phyloP scores from a whole-genome alignment of 352 stramenopile genomes.

The Paralagenidium karlingii region DNA sequence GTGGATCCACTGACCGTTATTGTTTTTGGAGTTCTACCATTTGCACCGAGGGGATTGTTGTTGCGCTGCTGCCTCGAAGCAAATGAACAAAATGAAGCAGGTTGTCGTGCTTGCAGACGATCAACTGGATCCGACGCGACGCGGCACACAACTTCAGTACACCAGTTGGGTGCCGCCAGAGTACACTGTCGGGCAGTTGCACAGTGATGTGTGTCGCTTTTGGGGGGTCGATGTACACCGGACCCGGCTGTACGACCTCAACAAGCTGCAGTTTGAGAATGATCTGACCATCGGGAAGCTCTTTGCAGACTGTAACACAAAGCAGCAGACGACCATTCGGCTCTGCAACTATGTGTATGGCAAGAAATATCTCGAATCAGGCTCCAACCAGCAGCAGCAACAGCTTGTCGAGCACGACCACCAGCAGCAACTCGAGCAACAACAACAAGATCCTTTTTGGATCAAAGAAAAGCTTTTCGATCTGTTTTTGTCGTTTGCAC shows the following conservation, averaged over 20 bases:
- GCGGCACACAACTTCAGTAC: slow-evolving; percentile 4
- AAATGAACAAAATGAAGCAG: slow-evolving; percentile 17
- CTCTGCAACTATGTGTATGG: too few species aligned
- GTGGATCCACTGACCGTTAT: too few species aligned
- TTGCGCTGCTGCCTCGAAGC: too few species aligned
- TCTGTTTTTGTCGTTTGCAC: slow-evolving; percentile 40
- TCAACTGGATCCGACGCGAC: background rate
- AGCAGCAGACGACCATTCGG: too few species aligned
- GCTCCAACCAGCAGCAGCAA: background rate
- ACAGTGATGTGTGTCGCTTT: slow-evolving; percentile 25
- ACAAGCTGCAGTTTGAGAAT: slow-evolving; percentile 1
- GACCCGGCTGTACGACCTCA: slow-evolving; percentile 22
- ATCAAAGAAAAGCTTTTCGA: slow-evolving; percentile 47
- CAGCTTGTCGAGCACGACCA: too few species aligned
- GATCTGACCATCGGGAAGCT: too few species aligned
- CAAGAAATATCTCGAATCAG: too few species aligned
- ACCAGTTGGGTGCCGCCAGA: slow-evolving; percentile 32
- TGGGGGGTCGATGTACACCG: slow-evolving; percentile 29
- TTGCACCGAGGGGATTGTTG: too few species aligned
- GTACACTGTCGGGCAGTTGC: slow-evolving; percentile 28
- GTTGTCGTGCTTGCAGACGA: slow-evolving; percentile 13
- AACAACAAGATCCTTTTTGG: slow-evolving; percentile 29
- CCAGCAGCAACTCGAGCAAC: background rate
- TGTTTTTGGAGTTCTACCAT: too few species aligned
- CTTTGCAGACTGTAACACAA: too few species aligned